Base-by-base conservation (phyloP, 2,329 filamentous ascomycete species). In the Ramularia endophylla region DNA sequence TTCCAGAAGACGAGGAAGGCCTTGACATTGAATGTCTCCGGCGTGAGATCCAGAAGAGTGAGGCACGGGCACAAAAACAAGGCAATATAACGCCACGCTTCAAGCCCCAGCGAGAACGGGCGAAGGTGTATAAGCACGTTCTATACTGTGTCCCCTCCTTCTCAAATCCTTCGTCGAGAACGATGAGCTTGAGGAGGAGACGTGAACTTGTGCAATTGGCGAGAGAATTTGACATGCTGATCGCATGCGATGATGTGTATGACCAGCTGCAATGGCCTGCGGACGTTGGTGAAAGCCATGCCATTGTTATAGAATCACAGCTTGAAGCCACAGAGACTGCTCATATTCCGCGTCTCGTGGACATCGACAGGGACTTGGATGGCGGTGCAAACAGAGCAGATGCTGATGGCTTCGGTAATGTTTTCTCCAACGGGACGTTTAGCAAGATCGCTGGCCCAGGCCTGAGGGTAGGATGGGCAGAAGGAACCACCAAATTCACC, bases 171-270 rank as follows among this genome's bases (percentile, higher is more conserved):
- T 88, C 85, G 0, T 87, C 83, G 20, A 83, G 83, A 57, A 88
- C 86, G 3, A 90, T 94, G 81, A 80, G 81, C 11, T 63, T 87
- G 3, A 60, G 65, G 13, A 76, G 83, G 19, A 77, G 92, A 3
- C 67, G 80, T 48, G 70, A 70, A 8, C 73, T 97, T 3, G 80
- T 97, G 17, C 68, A 70, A n/a, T 65, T 95, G 5, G 90, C 90
- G 0, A 75, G 90, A 42, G 71, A 80, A 44, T 79, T 83, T 60
- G 81, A 97, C 61, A 87, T 86, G 5, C 73, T 97, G n/a, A 65
- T 95, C 41, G 73, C 95, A 19, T 78, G 78, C 36, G 90, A 97
- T 65, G 92, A 98, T 62, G 88, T 97, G 8, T 98, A 98, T 60
- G 90, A 97, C 62, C 83, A 90, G 51, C 72, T 97, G 4, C 85